These are phyloP conservation scores for Sporothrix protearum DNA, from an alignment of 2,329 filamentous ascomycete species.

Conservation along the genomic window DNA sequence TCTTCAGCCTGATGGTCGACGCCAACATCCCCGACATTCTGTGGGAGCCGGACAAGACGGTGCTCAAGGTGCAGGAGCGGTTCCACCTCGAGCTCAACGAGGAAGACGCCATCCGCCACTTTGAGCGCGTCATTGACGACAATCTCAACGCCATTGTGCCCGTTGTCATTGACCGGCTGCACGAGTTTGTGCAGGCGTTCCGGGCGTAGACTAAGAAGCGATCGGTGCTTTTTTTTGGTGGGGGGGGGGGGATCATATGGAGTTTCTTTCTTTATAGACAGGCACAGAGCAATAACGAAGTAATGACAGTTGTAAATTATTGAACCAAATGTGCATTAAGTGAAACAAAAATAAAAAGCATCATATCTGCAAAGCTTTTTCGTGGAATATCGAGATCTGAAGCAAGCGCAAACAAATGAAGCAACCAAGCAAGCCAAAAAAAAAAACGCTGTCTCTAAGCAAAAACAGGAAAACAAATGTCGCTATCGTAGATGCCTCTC, in stretches of 20 bases:
- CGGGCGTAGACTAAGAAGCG: conserved; percentile 50
- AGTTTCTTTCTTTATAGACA: background rate
- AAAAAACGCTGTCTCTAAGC: background rate
- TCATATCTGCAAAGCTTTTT: background rate
- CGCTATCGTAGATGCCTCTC: background rate
- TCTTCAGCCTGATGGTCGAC: conserved; percentile 96
- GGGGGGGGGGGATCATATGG: background rate
- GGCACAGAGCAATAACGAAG: background rate
- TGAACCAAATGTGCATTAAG: background rate
- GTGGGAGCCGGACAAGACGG: conserved; percentile 87
- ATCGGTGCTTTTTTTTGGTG: background rate
- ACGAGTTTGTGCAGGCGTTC: conserved; percentile 90
- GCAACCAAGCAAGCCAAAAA: background rate
- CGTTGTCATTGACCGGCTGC: conserved; percentile 89
- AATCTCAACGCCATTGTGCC: conserved; percentile 86
- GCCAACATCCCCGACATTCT: conserved; percentile 95
- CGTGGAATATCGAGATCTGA: background rate
- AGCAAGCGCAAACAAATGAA: background rate
- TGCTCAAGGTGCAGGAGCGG: conserved; percentile 89
- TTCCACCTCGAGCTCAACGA: conserved; percentile 90
- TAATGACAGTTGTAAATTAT: background rate
- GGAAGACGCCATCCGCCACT: conserved; percentile 83
- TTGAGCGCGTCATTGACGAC: conserved; percentile 87
- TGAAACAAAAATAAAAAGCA: background rate
- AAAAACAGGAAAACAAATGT: background rate